Evolutionary conservation across 345 rosid species (phyloP).

Genomic region (Microthlaspi erraticum): DNA sequence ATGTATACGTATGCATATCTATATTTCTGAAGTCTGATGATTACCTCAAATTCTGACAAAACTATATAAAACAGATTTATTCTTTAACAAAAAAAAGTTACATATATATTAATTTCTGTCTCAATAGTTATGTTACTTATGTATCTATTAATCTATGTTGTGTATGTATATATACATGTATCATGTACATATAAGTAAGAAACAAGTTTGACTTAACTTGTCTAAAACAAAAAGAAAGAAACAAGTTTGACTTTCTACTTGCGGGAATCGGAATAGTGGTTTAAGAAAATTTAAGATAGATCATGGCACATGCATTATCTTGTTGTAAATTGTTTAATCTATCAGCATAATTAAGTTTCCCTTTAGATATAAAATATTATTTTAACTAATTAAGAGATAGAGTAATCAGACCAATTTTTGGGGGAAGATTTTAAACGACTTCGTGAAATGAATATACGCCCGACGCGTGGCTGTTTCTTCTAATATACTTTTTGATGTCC

Average conservation of each 20-base stretch:
- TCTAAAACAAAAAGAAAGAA: constrained; percentile 15
- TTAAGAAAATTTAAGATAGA: constrained; percentile 39
- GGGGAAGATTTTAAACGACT: constrained; percentile 12
- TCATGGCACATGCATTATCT: constrained; percentile 47
- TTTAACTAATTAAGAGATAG: background rate
- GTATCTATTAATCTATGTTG: background rate
- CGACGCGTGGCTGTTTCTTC: constrained; percentile 23
- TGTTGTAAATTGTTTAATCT: constrained; percentile 21
- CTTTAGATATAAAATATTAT: constrained; percentile 12
- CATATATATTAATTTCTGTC: background rate
- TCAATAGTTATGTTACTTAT: background rate
- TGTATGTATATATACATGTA: background rate
- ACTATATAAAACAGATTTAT: background rate
- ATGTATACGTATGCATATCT: background rate
- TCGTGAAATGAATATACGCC: constrained; percentile 17
- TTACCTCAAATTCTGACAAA: constrained; percentile 1
- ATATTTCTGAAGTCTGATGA: background rate
- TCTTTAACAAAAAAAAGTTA: background rate
- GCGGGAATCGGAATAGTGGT: constrained; percentile 33
- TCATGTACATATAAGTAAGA: constrained; percentile 4
- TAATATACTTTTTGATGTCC: background rate
- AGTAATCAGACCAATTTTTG: constrained; percentile 7
- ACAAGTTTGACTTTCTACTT: constrained; percentile 41
- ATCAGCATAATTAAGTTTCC: constrained; percentile 8
- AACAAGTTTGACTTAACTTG: constrained; percentile 23